These are phyloP conservation scores for Passiflora organensis DNA, from an alignment of 345 rosid species.

Conservation along the genomic window DNA sequence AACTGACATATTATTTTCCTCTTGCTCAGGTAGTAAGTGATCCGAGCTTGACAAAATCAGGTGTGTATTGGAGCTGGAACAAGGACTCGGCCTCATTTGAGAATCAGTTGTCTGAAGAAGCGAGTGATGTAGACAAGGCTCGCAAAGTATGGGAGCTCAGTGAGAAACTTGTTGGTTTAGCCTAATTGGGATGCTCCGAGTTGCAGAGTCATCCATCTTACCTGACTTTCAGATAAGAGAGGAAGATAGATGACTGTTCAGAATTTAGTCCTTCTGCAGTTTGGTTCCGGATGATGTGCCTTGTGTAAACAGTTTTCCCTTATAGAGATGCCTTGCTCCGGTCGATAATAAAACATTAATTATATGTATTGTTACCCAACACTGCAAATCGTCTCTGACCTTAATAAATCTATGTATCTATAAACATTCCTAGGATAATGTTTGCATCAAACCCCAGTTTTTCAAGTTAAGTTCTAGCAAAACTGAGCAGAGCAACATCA, in stretches of 20 bases:
- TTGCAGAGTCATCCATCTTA: no score
- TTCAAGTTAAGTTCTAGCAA: no score
- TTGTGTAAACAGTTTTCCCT: slow-evolving; percentile 20
- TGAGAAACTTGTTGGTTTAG: slow-evolving; percentile 93
- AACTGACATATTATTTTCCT: slow-evolving; percentile 8
- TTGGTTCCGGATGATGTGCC: slow-evolving; percentile 5
- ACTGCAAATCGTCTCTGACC: no score
- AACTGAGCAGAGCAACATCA: no score
- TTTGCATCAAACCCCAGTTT: no score
- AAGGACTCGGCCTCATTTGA: slow-evolving; percentile 85
- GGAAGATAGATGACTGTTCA: slow-evolving; percentile 17
- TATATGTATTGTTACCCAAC: no score
- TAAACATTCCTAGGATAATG: no score
- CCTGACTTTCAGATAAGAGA: no score
- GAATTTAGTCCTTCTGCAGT: background rate
- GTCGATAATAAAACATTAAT: slow-evolving; percentile 26
- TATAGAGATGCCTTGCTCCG: slow-evolving; percentile 19
- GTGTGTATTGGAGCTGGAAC: slow-evolving; percentile 99
- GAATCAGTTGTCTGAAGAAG: slow-evolving; percentile 91
- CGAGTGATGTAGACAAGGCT: slow-evolving; percentile 81
- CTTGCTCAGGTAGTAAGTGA: slow-evolving; percentile 64
- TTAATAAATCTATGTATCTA: no score
- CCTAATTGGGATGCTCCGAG: slow-evolving; percentile 34
- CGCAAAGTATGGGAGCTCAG: slow-evolving; percentile 91
- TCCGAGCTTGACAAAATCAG: slow-evolving; percentile 82